Evolutionary conservation across 1,284 basidiomycete genomes (phyloP).

Genomic region (Irpex sp.): DNA sequence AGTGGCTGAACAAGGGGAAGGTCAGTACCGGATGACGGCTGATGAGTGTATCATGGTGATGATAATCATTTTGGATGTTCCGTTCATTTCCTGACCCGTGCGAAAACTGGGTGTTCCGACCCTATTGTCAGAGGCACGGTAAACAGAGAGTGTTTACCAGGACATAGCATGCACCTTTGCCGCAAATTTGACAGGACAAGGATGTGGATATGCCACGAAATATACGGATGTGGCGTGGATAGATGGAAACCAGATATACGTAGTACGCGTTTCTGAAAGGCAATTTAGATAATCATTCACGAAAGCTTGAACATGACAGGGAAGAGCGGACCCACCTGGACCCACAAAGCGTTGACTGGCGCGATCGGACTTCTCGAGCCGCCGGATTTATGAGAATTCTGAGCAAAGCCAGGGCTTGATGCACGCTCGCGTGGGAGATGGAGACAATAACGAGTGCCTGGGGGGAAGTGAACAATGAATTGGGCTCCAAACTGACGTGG

Average conservation of each 20-base stretch:
- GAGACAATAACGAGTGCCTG: conserved; percentile 1
- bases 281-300: background rate
- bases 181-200: background rate
- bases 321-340: conserved; percentile 31
- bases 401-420: background rate
- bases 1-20: background rate
- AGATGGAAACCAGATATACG: background rate
- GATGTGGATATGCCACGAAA: no score
- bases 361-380: background rate
- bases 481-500: background rate
- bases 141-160: background rate
- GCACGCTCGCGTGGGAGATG: background rate
- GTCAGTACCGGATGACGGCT: background rate
- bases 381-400: background rate
- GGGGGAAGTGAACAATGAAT: background rate
- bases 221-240: background rate
- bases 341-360: conserved; percentile 28
- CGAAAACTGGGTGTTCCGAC: background rate
- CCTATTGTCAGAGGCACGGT: background rate
- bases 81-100: background rate
- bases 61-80: background rate
- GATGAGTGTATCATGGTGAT: background rate
- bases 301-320: conserved; percentile 1
- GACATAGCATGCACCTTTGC: background rate
- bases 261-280: background rate